phyloP scores from a whole-genome alignment of 2,329 filamentous ascomycete species.

The Periconia sp. region DNA sequence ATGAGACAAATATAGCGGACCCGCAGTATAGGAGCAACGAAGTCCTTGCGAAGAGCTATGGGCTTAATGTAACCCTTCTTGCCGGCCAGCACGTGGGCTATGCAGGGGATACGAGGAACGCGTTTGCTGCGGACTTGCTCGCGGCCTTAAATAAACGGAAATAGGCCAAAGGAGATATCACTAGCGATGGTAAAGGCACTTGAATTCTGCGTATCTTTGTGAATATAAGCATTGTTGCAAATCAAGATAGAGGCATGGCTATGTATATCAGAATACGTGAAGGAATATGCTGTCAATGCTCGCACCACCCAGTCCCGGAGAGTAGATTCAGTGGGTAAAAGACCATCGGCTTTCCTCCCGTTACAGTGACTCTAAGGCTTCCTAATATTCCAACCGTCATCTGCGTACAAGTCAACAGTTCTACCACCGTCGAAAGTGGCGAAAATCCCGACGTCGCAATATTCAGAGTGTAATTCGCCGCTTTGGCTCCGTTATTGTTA shows the following conservation, averaged over 20 bases:
- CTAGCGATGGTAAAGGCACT: too few species aligned
- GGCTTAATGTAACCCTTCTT: slow-evolving; percentile 11
- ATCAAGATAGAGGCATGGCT: neutral
- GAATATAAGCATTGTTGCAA: too few species aligned
- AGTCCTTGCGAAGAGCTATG: slow-evolving; percentile 12
- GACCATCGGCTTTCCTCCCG: slow-evolving; percentile 1
- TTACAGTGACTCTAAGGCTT: slow-evolving; percentile 1
- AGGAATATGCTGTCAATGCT: neutral
- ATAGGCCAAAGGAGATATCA: too few species aligned
- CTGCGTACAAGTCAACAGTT: slow-evolving; percentile 39
- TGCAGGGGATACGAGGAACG: slow-evolving; percentile 1
- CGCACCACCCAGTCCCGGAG: slow-evolving; percentile 3
- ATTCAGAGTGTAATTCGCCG: slow-evolving; percentile 38
- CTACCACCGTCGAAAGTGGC: slow-evolving; percentile 31
- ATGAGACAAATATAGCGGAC: slow-evolving; percentile 2
- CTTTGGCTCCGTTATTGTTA: slow-evolving; percentile 48
- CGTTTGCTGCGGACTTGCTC: too few species aligned
- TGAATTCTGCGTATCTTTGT: too few species aligned
- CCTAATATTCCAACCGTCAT: neutral
- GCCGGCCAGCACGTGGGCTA: slow-evolving; percentile 18
- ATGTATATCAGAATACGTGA: neutral
- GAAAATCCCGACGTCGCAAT: slow-evolving; percentile 31
- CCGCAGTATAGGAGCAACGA: slow-evolving; percentile 12
- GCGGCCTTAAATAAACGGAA: too few species aligned
- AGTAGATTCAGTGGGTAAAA: slow-evolving; percentile 1